These are phyloP conservation scores for Penicillium subrubescens DNA, from an alignment of 495 filamentous ascomycete genomes.

Conservation along the genomic window DNA sequence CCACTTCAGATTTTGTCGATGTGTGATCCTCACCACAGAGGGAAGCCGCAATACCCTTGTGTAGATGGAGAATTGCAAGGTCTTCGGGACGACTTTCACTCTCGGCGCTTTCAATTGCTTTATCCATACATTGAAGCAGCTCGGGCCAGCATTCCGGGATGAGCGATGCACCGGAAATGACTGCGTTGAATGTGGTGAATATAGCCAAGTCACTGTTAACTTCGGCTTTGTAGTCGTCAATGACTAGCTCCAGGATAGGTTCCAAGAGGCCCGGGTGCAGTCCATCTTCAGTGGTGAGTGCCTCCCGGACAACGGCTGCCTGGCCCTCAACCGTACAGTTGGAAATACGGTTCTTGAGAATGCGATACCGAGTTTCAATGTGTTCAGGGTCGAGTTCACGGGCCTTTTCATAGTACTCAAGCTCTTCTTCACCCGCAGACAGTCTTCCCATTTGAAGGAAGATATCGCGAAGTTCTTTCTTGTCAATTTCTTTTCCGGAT, in stretches of 20 bases:
- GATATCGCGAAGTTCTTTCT: neutral
- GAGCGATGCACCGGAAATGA: neutral
- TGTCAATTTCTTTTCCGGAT: neutral
- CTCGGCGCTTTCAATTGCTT: neutral
- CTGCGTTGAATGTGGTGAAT: neutral
- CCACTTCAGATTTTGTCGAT: neutral
- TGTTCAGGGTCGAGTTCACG: neutral
- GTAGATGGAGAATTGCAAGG: neutral
- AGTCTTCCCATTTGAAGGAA: neutral
- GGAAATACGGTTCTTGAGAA: neutral
- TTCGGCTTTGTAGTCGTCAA: neutral
- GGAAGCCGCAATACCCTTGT: neutral
- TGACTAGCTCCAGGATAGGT: neutral
- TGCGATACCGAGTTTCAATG: neutral
- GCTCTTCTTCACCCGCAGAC: neutral
- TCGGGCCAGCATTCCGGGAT: neutral
- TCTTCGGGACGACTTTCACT: neutral
- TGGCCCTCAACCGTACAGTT: neutral
- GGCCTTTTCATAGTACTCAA: neutral
- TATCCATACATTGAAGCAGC: neutral
- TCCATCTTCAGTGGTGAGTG: neutral
- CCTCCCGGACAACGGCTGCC: neutral
- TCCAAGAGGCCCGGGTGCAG: neutral
- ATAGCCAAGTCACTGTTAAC: neutral
- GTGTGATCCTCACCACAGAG: neutral